A percentile compares a stretch with the other conserved stretches of the same genome.
These are phyloP conservation scores for Oryza meyeriana DNA, from an alignment of 176 grass and related monocot genomes.

Conservation along the genomic window DNA sequence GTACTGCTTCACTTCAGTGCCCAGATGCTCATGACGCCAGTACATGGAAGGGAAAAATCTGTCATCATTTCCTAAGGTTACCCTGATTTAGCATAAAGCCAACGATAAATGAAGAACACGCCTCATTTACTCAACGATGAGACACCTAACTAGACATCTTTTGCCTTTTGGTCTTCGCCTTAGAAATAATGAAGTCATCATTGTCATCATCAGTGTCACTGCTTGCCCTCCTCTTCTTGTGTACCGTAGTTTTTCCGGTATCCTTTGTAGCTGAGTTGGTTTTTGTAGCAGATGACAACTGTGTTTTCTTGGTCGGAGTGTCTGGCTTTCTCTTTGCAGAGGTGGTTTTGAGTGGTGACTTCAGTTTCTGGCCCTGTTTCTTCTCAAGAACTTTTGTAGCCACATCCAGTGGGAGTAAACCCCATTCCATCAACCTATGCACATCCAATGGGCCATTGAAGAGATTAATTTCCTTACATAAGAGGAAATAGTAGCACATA, in stretches of 20 bases:
- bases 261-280: not conserved
- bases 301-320: conserved; percentile 28
- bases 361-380: conserved; percentile 51
- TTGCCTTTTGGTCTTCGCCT: conserved; percentile 40
- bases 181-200: conserved; percentile 35
- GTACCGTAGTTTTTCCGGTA: conserved; percentile 20
- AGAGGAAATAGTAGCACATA: not conserved
- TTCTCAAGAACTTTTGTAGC: conserved; percentile 49
- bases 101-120: not conserved
- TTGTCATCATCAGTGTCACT: conserved; percentile 37
- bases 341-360: conserved; percentile 51
- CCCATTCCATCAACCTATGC: conserved; percentile 89
- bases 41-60: conserved; percentile 7
- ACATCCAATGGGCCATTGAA: conserved; percentile 25
- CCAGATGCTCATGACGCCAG: not conserved
- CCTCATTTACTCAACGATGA: not conserved
- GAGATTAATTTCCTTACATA: conserved; percentile 14
- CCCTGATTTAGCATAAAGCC: conserved; percentile 25
- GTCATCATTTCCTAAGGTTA: conserved; percentile 14
- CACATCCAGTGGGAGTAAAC: conserved; percentile 54
- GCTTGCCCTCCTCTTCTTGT: conserved; percentile 54
- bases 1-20: not conserved
- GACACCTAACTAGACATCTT: conserved; percentile 44
- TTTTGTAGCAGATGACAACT: conserved; percentile 25
- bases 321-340: conserved; percentile 30